phyloP scores from a whole-genome alignment of 805 yeast species.

The Ogataea nakhonphanomensis region DNA sequence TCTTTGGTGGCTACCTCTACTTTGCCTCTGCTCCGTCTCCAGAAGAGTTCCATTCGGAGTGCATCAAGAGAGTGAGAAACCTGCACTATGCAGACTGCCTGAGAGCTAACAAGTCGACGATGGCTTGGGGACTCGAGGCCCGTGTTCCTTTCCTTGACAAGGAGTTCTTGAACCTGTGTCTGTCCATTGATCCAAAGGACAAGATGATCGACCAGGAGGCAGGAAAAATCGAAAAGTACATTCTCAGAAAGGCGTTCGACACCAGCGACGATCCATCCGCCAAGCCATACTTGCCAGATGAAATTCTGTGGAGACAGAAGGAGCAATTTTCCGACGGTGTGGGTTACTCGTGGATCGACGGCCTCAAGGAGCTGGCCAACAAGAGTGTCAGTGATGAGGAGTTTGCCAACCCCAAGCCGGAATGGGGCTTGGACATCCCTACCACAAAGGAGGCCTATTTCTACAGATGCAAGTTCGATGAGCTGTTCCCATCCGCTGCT shows the following conservation, averaged over 20 bases:
- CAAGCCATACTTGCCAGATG: constrained; percentile 90
- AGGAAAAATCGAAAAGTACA: constrained; percentile 90
- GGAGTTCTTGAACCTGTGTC: constrained; percentile 83
- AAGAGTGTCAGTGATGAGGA: constrained; percentile 83
- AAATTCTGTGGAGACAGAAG: constrained; percentile 98
- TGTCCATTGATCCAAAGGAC: constrained; percentile 93
- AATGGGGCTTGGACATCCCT: constrained; percentile 95
- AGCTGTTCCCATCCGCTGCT: constrained; percentile 82
- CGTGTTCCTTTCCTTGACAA: constrained; percentile 98
- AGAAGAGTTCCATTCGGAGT: constrained; percentile 90
- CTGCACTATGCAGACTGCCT: constrained; percentile 95
- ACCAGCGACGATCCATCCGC: constrained; percentile 75
- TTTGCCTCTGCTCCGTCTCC: constrained; percentile 96
- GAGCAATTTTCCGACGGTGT: constrained; percentile 99
- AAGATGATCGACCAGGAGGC: constrained; percentile 72
- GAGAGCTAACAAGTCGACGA: constrained; percentile 98
- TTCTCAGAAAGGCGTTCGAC: constrained; percentile 96
- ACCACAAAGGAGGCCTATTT: constrained; percentile 98
- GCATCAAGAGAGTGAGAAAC: constrained; percentile 95
- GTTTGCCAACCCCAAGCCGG: constrained; percentile 84
- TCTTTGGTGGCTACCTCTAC: constrained; percentile 97
- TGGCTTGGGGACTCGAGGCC: constrained; percentile 99
- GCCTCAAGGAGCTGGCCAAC: constrained; percentile 94
- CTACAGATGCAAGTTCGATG: constrained; percentile 97
- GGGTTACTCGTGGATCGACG: constrained; percentile 99